Evolutionary conservation across 2,329 filamentous ascomycete genomes (phyloP).

Genomic region (Paracamarosporium sp.): DNA sequence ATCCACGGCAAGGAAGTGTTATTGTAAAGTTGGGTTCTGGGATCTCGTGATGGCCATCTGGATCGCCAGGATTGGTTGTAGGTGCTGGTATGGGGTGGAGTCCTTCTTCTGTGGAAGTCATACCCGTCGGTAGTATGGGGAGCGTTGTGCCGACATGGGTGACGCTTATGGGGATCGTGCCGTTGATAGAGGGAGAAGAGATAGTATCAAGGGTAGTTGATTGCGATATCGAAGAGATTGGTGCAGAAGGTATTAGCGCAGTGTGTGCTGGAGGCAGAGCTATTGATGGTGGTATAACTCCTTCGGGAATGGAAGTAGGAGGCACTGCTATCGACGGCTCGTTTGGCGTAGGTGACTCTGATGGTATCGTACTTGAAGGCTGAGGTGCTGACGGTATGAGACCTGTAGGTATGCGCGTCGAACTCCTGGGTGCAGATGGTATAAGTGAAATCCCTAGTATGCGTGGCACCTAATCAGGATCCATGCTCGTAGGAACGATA

Average conservation of each 20-base stretch:
- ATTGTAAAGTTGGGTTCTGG: constrained; percentile 35
- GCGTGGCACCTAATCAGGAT: constrained; percentile 12
- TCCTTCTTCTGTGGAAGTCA: constrained; percentile 31
- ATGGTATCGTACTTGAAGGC: constrained; percentile 11
- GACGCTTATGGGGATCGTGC: neutral
- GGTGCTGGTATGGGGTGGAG: constrained; percentile 31
- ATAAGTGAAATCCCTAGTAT: constrained; percentile 6
- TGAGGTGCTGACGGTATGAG: constrained; percentile 16
- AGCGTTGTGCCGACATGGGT: constrained; percentile 14
- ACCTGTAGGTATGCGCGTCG: neutral
- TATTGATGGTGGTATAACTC: neutral
- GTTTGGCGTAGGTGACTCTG: constrained; percentile 6
- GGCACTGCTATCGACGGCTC: neutral
- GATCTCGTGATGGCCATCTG: constrained; percentile 40
- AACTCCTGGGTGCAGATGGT: neutral
- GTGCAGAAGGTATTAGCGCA: constrained; percentile 15
- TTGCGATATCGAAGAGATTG: neutral
- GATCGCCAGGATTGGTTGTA: constrained; percentile 30
- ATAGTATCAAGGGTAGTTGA: neutral
- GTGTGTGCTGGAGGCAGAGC: constrained; percentile 2
- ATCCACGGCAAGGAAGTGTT: constrained; percentile 34
- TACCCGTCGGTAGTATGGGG: constrained; percentile 9
- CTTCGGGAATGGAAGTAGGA: neutral
- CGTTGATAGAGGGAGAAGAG: neutral
- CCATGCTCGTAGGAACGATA: neutral